Evolutionary conservation across 495 filamentous ascomycete genomes (phyloP).

Genomic region (Gamarada debralockiae): DNA sequence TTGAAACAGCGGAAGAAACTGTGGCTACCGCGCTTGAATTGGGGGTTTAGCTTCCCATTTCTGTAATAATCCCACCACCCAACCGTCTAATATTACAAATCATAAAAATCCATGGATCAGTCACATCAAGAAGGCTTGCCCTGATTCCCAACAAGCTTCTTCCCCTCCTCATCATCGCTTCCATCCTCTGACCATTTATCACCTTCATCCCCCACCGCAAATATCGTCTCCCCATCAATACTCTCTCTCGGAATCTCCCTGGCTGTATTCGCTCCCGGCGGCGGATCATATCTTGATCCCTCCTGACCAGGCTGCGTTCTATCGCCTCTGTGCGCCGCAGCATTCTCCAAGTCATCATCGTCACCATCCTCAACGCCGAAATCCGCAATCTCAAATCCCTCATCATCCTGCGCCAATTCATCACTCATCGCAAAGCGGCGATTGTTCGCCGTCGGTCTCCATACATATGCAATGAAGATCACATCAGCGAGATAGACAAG

Average conservation of each 20-base stretch:
- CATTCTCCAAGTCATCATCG: constrained; percentile 68
- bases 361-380: constrained; percentile 74
- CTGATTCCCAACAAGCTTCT: constrained; percentile 55
- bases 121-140: constrained; percentile 5
- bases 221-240: constrained; percentile 89
- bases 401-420: constrained; percentile 96
- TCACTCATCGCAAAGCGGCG: constrained; percentile 98
- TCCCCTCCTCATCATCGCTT: constrained; percentile 54
- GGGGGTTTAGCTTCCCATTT: background rate
- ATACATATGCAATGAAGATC: constrained; percentile 90
- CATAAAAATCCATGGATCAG: background rate
- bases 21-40: too few species aligned
- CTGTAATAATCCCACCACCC: too few species aligned
- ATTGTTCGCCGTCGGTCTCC: constrained; percentile 96
- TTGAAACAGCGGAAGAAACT: too few species aligned
- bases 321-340: constrained; percentile 48
- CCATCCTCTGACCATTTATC: constrained; percentile 74
- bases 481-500: constrained; percentile 93
- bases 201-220: constrained; percentile 68
- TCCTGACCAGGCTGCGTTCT: constrained; percentile 32
- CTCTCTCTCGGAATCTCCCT: constrained; percentile 52
- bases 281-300: constrained; percentile 28
- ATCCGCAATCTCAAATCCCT: constrained; percentile 91
- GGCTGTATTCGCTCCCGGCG: constrained; percentile 12
- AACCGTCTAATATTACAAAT: constrained; percentile 12